Evolutionary conservation across 2,329 filamentous ascomycete species (phyloP), one percentile per base, ranked within the genome.

Genomic region (Cordyceps militaris): DNA sequence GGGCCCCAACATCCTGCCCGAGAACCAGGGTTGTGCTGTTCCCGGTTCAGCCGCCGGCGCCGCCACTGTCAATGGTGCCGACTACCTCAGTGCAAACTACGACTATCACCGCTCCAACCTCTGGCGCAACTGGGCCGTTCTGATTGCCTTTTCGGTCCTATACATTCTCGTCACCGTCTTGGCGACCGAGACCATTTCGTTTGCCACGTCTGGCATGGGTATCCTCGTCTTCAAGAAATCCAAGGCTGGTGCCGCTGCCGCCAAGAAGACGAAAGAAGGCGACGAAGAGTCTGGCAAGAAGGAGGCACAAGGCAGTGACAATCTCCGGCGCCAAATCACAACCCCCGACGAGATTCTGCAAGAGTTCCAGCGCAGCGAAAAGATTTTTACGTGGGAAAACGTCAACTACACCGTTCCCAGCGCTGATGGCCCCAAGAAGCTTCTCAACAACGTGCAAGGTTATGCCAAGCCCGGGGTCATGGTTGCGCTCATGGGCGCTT

Each of bases 391-490:
- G 4, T 91, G 86, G 84, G 76, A 79, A 40, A 76, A 90, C 63
- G 77, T 90, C 26, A 77, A 86, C 49, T 93, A 91, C 67, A 88
- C 83, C 0, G 87, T 93, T 1, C 86, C 86, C 1, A 66, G 64
- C 32, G 57, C 61, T 2, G 64, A 63, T 14, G 69, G 70, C 0
- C 65, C 70, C 23, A 69, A 68, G 53, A 63, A 66, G 36, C 65
- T 75, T 0, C 65, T 70, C 11, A 66, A 69, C 57, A 66, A 84
- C 5, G 82, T 94, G 59, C 86, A 79, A 58, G 90, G 90, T 1
- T 93, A 89, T 63, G 89, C 85, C 1, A 91, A 91, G 66, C 90
- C 90, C 1, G 89, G 90, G 19, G 73, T 87, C 19, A 85, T 95
- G 81, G 84, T 90, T 44, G 90, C 90, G 0, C 75, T 95, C 1